phyloP scores from a whole-genome alignment of 208 protist species.

The Trypanosomatidae sp. region DNA sequence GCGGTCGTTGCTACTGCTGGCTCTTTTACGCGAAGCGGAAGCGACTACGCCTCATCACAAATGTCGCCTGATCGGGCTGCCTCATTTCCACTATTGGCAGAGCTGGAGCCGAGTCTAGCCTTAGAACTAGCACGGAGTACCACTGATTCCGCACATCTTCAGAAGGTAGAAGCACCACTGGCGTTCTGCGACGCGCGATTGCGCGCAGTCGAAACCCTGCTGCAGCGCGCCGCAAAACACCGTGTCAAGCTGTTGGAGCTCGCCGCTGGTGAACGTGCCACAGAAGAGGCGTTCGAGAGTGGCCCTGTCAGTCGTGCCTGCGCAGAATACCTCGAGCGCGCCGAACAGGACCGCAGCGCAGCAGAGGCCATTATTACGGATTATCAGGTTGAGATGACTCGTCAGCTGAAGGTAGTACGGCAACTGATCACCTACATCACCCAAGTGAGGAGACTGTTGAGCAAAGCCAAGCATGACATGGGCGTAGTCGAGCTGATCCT shows the following conservation, averaged over 20 bases:
- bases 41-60: background rate
- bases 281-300: conserved; percentile 1
- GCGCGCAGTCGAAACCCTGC: conserved; percentile 2
- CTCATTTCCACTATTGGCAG: conserved; percentile 15
- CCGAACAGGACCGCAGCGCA: conserved; percentile 13
- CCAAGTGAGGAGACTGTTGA: conserved; percentile 18
- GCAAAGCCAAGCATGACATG: conserved; percentile 21
- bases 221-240: conserved; percentile 18
- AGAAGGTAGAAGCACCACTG: conserved; percentile 8
- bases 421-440: conserved; percentile 26
- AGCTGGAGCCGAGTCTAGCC: conserved; percentile 22
- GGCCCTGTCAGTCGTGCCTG: conserved; percentile 3
- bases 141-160: background rate
- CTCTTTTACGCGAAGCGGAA: background rate
- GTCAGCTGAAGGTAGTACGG: conserved; percentile 23
- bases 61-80: background rate
- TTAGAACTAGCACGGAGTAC: conserved; percentile 2
- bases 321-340: conserved; percentile 9
- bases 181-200: conserved; percentile 17
- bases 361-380: conserved; percentile 14
- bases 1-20: background rate
- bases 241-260: conserved; percentile 10
- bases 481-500: conserved; percentile 19
- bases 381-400: conserved; percentile 29
- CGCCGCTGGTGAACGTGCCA: conserved; percentile 2